Evolutionary conservation across 148 eudicot species (phyloP), one percentile per base, ranked within the genome.

Genomic region (Pouteria glomerata): DNA sequence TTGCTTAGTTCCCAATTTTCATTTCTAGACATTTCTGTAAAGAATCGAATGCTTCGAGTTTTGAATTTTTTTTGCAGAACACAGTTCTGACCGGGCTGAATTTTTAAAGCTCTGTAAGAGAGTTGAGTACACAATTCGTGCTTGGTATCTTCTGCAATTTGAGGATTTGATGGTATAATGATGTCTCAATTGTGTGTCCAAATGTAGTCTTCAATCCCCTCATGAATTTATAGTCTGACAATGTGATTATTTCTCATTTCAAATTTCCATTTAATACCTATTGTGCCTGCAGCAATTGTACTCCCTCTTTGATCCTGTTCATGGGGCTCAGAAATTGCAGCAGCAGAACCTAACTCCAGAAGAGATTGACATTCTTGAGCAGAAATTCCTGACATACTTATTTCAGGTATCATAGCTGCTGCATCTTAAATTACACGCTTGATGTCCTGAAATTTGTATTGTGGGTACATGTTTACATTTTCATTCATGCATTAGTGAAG

Each of bases 281-380:
- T 24, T 42, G 63, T 78, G 50, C 39, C 26, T 73, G 74, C 89
- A 93, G 98, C 98, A 93, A 87, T 72, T 93, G 44, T 90, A 90
- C 75, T 80, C 98, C 57, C 92, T 93, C 60, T 93, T 93, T 79
- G 98, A 93, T 73, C 98, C 98, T 63, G 88, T 87, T 62, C 76
- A 83, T 68, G 98, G 98, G 75, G 86, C 86, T 68, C 78, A 87
- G 79, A 93, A 90, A 77, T 82, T 93, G 86, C 86, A 85, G 80
- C 98, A 87, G 76, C 98, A 93, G 75, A 45, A 86, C 18, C 72
- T 90, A 41, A 87, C 97, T 69, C 83, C 88, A 0, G 87, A 83
- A 29, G 98, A 90, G 73, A 79, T 82, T 64, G 95, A 93, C 52
- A 29, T 79, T 82, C 98, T 93, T 78, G 98, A 93, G 74, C 95